A percentile compares a stretch with the other conserved stretches of the same genome.
These are phyloP conservation scores for Lentinus tigrinus DNA, from an alignment of 768 basidiomycete species.

Conservation along the genomic window DNA sequence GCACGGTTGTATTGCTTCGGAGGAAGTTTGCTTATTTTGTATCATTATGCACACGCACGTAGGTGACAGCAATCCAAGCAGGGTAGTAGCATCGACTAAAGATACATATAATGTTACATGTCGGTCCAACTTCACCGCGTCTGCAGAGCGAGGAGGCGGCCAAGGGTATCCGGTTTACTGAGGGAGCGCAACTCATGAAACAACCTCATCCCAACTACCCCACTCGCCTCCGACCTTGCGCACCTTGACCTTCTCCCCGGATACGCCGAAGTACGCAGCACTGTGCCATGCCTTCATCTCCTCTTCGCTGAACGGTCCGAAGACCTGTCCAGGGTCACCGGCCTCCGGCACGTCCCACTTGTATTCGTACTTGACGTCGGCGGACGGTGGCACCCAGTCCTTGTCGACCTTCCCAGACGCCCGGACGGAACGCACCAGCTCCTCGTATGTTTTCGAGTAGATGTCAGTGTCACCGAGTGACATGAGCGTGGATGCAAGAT, in stretches of 20 bases:
- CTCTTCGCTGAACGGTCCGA: slow-evolving; percentile 80
- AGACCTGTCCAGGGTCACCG: slow-evolving; percentile 47
- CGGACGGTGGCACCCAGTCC: slow-evolving; percentile 75
- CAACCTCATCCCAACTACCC: slow-evolving; percentile 68
- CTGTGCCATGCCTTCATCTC: slow-evolving; percentile 81
- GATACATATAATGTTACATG: slow-evolving; percentile 25
- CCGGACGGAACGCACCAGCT: slow-evolving; percentile 74
- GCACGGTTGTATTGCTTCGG: not conserved
- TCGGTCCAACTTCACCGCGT: slow-evolving; percentile 3
- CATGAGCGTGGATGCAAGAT: slow-evolving; percentile 87
- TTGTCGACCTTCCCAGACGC: slow-evolving; percentile 66
- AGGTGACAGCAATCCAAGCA: not conserved
- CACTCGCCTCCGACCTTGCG: slow-evolving; percentile 68
- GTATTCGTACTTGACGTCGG: slow-evolving; percentile 78
- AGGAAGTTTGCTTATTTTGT: not conserved
- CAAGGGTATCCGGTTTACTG: too few relatives aligned
- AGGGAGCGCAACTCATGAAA: slow-evolving; percentile 39
- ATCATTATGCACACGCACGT: not conserved
- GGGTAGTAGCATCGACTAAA: slow-evolving; percentile 18
- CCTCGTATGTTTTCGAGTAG: slow-evolving; percentile 84
- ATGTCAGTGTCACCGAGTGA: slow-evolving; percentile 83
- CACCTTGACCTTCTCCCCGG: slow-evolving; percentile 78
- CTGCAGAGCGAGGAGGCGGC: not conserved
- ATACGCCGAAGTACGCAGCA: slow-evolving; percentile 76
- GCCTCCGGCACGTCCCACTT: slow-evolving; percentile 66